Evolutionary conservation across 805 yeast genomes (phyloP), one percentile per base, ranked within the genome.

Genomic region (Saccharomycopsis guyanensis): DNA sequence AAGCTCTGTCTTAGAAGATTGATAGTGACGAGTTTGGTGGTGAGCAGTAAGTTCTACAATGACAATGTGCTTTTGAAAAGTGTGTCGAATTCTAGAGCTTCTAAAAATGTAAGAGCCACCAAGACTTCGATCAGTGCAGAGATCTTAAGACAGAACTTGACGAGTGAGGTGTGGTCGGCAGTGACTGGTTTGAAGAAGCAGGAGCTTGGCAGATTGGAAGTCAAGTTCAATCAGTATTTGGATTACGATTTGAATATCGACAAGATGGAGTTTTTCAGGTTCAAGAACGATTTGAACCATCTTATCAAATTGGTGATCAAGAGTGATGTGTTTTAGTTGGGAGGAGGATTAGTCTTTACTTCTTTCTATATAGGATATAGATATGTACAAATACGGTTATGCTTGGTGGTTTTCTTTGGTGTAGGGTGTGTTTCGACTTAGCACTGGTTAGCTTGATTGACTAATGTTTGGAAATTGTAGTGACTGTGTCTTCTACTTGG

Each of bases 1-100:
- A 38, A 38, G 29, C 23, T 50, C 16, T 50, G 53, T 36, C 39
- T 50, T 3, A 36, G 53, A 27, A 36, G 53, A 18, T 31, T 50
- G 31, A 50, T 50, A 7, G 38, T 50, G 8, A 44, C 49, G 16
- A 34, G 47, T 33, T 45, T 42, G 7, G 22, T 40, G 5, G 43
- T 29, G 20, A 40, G 34, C 16, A 40, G 31, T 22, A 40, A 40
- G 36, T 22, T 25, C 18, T 40, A 25, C 24, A 40, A 25, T 22
- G 43, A 40, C 43, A 15, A 15, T 5, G 37, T 33, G 20, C 10
- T 33, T 5, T 8, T 15, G 19, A 8, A 33, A 15, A 15, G 19
- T 8, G 10, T 33, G 18, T 5, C 20, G 20, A 15, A 12, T 12
- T 12, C 18, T 5, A 33, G 10, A 12, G 7, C 10, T 8, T 8